Evolutionary conservation across 2,329 filamentous ascomycete genomes (phyloP).

Genomic region (Xylariaceae sp.): DNA sequence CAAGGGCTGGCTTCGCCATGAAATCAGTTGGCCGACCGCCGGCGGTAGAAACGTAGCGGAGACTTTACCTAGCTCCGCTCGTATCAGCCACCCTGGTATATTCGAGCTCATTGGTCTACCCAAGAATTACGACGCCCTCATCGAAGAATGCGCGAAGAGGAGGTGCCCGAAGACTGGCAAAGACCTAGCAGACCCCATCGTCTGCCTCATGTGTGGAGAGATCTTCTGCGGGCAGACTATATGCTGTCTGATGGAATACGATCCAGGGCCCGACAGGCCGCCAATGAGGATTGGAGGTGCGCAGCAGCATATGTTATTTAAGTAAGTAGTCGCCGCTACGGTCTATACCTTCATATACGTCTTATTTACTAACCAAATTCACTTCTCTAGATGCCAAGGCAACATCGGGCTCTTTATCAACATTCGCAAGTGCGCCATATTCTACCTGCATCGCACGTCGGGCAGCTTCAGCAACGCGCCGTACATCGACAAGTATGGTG

Average conservation of each 20-base stretch:
- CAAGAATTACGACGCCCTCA: conserved; percentile 87
- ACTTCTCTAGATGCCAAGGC: conserved; percentile 70
- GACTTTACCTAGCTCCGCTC: conserved; percentile 45
- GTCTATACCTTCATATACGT: not conserved
- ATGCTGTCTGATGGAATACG: conserved; percentile 76
- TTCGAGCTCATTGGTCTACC: conserved; percentile 93
- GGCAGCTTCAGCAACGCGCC: conserved; percentile 87
- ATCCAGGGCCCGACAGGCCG: conserved; percentile 43
- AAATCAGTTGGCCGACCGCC: conserved; percentile 44
- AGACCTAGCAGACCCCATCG: conserved; percentile 84
- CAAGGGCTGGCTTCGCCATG: conserved; percentile 74
- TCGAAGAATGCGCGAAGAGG: conserved; percentile 84
- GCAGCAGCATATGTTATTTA: conserved; percentile 80
- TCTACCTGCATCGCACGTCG: conserved; percentile 80
- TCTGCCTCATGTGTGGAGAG: conserved; percentile 95
- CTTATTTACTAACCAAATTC: conserved; percentile 25
- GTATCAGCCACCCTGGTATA: conserved; percentile 80
- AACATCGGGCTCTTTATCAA: conserved; percentile 95
- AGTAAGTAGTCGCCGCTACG: conserved; percentile 56
- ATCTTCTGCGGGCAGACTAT: conserved; percentile 94
- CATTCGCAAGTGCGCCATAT: conserved; percentile 91
- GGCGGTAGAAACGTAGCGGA: conserved; percentile 9
- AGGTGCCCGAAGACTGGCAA: conserved; percentile 89
- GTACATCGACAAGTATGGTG: conserved; percentile 94
- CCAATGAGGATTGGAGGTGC: conserved; percentile 71